Base-by-base conservation (phyloP, 176 grass and related monocot species). In the Raddia distichophylla region DNA sequence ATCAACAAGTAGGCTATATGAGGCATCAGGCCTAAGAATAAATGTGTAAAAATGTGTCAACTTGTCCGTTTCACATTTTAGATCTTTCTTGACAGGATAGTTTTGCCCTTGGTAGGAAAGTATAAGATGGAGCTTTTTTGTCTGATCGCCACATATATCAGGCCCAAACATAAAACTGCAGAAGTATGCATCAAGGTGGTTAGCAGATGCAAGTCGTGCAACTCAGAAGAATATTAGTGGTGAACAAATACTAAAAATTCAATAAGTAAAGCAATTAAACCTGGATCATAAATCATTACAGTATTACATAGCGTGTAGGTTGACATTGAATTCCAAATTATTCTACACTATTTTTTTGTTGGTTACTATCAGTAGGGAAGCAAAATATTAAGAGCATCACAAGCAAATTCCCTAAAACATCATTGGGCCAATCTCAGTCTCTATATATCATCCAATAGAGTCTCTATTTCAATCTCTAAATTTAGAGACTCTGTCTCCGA, bases 21-120 rank as follows among this genome's bases (percentile, higher is more conserved):
- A 95, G 1, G 92, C 88, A 45, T 99, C 96, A 27, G 93, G 91
- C 89, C 96, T 83, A 57, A 99, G 91, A 90, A 99, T 91, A 76
- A 99, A 99, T 54, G 96, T 99, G 73, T 99, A 99, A 27, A 99
- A 85, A 64, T 99, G 96, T 18, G 93, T 91, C 66, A 99, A 74
- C 77, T 90, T 95, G 73, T 99, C 96, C 15, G 75, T 93, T 67
- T 99, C 96, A 77, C 96, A 99, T 73, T 99, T 89, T 51, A 99
- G 72, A 89, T 99, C 96, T 78, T 99, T 99, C 77, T 99, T 99
- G 77, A 99, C 71, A 20, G 96, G 96, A 45, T 99, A 99, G 67
- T 99, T 99, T 83, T 99, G 96, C 69, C 93, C 96, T 70, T 99
- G 96, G 67, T 99, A 99, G 10, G 96, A 99, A 67, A 99, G 89